Base-by-base conservation (phyloP, 345 rosid genomes). In the Gossypium ekmanianum region DNA sequence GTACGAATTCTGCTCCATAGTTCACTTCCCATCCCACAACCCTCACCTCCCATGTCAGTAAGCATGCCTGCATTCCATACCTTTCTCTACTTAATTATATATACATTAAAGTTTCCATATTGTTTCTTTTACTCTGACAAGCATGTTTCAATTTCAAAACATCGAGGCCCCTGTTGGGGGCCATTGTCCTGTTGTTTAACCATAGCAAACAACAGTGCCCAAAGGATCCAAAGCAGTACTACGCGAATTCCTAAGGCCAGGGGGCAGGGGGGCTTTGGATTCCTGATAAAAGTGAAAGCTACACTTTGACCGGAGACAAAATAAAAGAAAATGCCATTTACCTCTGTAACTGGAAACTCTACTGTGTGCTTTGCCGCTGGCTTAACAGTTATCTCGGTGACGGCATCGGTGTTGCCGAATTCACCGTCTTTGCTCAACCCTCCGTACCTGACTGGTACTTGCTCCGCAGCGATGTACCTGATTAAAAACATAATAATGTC, bases 1-100 rank as follows among this genome's bases (percentile, higher is more conserved):
- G 94, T 76, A 84, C 86, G 54, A 94, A 94, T 80, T 94, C 94
- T 16, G 91, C 97, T 13, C 94, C 90, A 3, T 88, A 92, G 79
- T 70, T 87, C 78, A 90, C 97, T 20, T 91, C 94, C 81, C 94
- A 89, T 10, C 97, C 98, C 52, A 91, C 80, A 62, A 91, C 95
- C 76, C 97, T 81, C 11, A 91, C 79, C 76, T 92, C 97, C 98
- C 97, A 94, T 2, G 81, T 83, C 41, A 91, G 43, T 7, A 72
- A 51, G 52, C 90, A 72, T 51, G 75, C 78, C 98, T 94, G 64
- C 64, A 59, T 9, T 51, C 52, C 41, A 34, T 5, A 34, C 41
- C 41, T 34, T 34, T 34, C 41, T 34, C 41, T 34, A 34, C 41
- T 34, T 34, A 34, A 34, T 34, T 34, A 5, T 34, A 34, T 34